Evolutionary conservation across 352 stramenopile species (phyloP), one percentile per base, ranked within the genome.

Genomic region (Aphanomyces astaci): DNA sequence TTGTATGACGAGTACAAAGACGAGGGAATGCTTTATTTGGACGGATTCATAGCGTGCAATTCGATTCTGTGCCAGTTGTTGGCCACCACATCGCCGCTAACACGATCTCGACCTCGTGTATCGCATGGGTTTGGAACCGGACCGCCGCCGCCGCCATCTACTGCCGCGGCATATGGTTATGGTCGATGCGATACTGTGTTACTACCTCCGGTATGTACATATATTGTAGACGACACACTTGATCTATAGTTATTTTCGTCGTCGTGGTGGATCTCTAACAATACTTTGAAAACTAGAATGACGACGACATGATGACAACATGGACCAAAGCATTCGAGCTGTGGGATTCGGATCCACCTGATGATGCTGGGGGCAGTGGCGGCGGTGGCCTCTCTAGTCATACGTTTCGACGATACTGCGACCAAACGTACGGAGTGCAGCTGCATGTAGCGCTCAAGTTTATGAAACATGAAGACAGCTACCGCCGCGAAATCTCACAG

Each of bases 331-430:
- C 2, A 19, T 53, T 53, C 24, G 45, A 53, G 7, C 15, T 31
- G 15, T 62, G 53, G 53, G 53, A 62, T 17, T 43, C 32, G 31
- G 53, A 62, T n/a, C n/a, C n/a, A n/a, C n/a, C n/a, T n/a, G n/a
- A n/a, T n/a, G n/a, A n/a, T n/a, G n/a, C n/a, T n/a, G n/a, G n/a
- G n/a, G n/a, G n/a, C n/a, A n/a, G n/a, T n/a, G 15, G 36, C 30
- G 46, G 7, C 53, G 30, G 30, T n/a, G 28, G 10, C 5, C 24
- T 62, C 28, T 45, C 25, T 19, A 36, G 36, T 17, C 1, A 28
- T 24, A 31, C 28, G 15, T 62, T 31, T 31, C 31, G 32, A 4
- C 53, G 31, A 17, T 62, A 62, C 30, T 62, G 53, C 53, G 22
- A 31, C 28, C 30, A 62, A 25, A 46, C 2, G 15, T 62, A 43